Percentiles rank a stretch among this genome's conserved stretches.
Conservation (phyloP, 1,284 basidiomycete genomes). For the Leccinum fuscescens region DNA sequence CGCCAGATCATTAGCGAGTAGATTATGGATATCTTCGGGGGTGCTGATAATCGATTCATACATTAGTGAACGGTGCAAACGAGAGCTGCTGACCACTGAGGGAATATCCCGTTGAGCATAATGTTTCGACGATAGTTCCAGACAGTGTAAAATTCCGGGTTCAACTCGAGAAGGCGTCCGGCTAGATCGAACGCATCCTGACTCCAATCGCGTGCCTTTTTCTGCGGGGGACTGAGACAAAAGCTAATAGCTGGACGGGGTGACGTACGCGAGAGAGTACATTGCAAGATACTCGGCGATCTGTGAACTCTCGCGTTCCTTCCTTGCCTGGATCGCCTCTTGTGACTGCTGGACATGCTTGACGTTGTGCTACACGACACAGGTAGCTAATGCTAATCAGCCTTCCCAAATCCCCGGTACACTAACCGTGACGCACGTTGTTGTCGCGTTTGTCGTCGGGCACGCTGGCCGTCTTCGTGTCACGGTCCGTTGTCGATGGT, state of each 20-base stretch:
- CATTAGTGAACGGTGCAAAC: background rate
- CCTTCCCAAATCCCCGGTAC: too few species aligned
- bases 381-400: too few species aligned
- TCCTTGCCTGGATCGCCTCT: slow-evolving; percentile 66
- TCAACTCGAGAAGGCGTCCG: slow-evolving; percentile 68
- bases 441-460: too few species aligned
- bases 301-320: slow-evolving; percentile 68
- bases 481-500: too few species aligned
- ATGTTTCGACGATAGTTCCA: slow-evolving; percentile 91
- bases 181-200: slow-evolving; percentile 71
- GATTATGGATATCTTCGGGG: slow-evolving; percentile 57
- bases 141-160: slow-evolving; percentile 89
- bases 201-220: slow-evolving; percentile 63
- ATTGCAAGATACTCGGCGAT: slow-evolving; percentile 70
- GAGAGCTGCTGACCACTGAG: slow-evolving; percentile 46
- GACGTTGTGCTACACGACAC: slow-evolving; percentile 64
- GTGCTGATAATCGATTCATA: slow-evolving; percentile 43
- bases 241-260: background rate
- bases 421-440: too few species aligned
- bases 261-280: slow-evolving; percentile 63
- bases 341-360: slow-evolving; percentile 64
- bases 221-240: slow-evolving; percentile 44
- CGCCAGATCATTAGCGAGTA: slow-evolving; percentile 72
- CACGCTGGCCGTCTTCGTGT: too few species aligned
- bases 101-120: slow-evolving; percentile 69